These are phyloP conservation scores for Monilinia vaccinii-corymbosi DNA, from an alignment of 2,329 filamentous ascomycete species.

Conservation along the genomic window DNA sequence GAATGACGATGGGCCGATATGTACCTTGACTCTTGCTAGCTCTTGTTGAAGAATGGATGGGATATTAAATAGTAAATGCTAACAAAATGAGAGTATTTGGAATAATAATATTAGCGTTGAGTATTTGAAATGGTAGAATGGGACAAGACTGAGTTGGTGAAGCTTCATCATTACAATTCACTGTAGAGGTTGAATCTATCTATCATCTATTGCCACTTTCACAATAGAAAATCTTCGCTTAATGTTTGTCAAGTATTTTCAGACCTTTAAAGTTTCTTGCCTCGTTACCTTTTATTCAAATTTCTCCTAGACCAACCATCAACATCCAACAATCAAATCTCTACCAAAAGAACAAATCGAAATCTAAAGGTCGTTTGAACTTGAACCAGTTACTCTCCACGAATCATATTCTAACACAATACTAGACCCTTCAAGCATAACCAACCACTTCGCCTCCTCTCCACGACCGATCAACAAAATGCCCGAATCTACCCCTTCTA, in stretches of 20 bases:
- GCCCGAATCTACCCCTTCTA: neutral
- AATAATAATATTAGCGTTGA: too few relatives aligned
- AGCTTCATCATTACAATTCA: neutral
- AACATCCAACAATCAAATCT: neutral
- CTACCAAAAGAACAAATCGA: too few relatives aligned
- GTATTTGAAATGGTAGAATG: too few relatives aligned
- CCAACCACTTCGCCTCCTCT: too few relatives aligned
- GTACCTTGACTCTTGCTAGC: too few relatives aligned
- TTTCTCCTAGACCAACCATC: neutral
- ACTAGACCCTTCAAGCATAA: neutral
- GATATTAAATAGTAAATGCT: too few relatives aligned
- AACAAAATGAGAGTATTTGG: too few relatives aligned
- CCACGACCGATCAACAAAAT: neutral
- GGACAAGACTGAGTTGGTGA: too few relatives aligned
- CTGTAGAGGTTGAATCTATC: neutral
- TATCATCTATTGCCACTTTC: neutral
- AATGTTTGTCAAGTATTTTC: neutral
- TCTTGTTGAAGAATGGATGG: too few relatives aligned
- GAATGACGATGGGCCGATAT: too few relatives aligned
- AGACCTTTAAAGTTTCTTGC: neutral
- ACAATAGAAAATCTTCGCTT: neutral
- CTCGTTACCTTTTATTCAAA: neutral
- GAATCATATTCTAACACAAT: neutral
- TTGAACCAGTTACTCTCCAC: neutral
- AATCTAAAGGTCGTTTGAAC: too few relatives aligned